These are phyloP conservation scores for Periconia macrospinosa DNA, from an alignment of 2,329 filamentous ascomycete species.

Conservation along the genomic window DNA sequence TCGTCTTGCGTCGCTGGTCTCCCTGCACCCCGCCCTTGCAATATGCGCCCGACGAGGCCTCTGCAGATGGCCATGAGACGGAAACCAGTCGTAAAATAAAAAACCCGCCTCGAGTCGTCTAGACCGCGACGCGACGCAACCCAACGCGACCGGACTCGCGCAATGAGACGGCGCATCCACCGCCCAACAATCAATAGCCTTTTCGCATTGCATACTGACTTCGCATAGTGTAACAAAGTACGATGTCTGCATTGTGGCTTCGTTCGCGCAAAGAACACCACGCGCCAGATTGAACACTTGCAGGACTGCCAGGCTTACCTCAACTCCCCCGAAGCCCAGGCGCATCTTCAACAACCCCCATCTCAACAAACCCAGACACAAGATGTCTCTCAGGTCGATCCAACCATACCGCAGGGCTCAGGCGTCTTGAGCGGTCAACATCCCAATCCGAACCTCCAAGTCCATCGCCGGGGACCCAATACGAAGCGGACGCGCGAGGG, in stretches of 20 bases:
- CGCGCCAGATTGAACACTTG: slow-evolving; percentile 54
- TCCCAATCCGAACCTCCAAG: slow-evolving; percentile 53
- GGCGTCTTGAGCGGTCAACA: slow-evolving; percentile 49
- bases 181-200: not conserved
- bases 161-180: not conserved
- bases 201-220: slow-evolving; percentile 2
- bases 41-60: too few species aligned
- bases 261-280: slow-evolving; percentile 55
- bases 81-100: not conserved
- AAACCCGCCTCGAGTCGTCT: not conserved
- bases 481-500: slow-evolving; percentile 43
- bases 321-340: slow-evolving; percentile 47
- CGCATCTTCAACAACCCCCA: slow-evolving; percentile 26
- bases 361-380: slow-evolving; percentile 5
- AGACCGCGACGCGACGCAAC: not conserved
- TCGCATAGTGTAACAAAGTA: slow-evolving; percentile 49
- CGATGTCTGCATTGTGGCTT: slow-evolving; percentile 54
- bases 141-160: not conserved
- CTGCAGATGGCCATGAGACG: not conserved
- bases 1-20: not conserved
- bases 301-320: slow-evolving; percentile 50
- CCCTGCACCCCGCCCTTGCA: not conserved
- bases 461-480: slow-evolving; percentile 48
- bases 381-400: slow-evolving; percentile 6
- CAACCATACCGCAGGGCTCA: slow-evolving; percentile 20